These are phyloP conservation scores for Chlorella sp. DNA, from an alignment of 139 green algal species.

Conservation along the genomic window DNA sequence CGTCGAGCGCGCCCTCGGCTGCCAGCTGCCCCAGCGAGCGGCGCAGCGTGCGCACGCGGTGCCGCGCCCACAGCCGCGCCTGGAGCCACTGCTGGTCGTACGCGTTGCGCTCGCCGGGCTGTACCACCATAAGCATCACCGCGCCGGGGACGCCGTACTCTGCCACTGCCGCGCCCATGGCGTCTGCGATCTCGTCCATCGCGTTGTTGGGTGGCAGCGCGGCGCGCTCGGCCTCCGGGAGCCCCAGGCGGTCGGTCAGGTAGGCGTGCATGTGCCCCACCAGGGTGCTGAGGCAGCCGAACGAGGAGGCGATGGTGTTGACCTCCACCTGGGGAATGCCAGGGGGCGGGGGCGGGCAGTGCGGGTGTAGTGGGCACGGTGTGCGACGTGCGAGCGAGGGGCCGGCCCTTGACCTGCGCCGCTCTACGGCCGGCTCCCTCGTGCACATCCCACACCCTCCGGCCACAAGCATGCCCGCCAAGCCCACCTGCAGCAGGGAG, in stretches of 20 bases:
- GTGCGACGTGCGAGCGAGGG: too few relatives aligned
- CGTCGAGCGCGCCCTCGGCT: conserved; percentile 5
- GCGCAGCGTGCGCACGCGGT: conserved; percentile 72
- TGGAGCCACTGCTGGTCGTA: conserved; percentile 94
- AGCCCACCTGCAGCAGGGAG: conserved; percentile 80
- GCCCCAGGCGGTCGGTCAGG: conserved; percentile 40
- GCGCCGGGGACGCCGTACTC: conserved; percentile 30
- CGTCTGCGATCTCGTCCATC: conserved; percentile 54
- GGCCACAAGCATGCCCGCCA: neutral
- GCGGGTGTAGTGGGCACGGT: neutral
- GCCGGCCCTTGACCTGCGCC: too few relatives aligned
- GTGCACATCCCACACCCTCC: neutral
- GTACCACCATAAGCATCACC: conserved; percentile 91
- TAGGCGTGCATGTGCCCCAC: conserved; percentile 73
- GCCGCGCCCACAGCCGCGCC: conserved; percentile 77
- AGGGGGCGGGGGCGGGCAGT: neutral
- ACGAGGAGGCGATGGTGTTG: conserved; percentile 97
- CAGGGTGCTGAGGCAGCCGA: conserved; percentile 81
- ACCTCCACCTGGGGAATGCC: conserved; percentile 94
- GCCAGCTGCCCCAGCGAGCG: conserved; percentile 73
- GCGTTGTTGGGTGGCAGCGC: conserved; percentile 76
- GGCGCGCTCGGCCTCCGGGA: conserved; percentile 22
- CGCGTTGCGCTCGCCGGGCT: conserved; percentile 90
- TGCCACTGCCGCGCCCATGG: conserved; percentile 56
- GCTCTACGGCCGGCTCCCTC: too few relatives aligned